Conservation (phyloP, 768 basidiomycete species). For the Suillus clintonianus region DNA sequence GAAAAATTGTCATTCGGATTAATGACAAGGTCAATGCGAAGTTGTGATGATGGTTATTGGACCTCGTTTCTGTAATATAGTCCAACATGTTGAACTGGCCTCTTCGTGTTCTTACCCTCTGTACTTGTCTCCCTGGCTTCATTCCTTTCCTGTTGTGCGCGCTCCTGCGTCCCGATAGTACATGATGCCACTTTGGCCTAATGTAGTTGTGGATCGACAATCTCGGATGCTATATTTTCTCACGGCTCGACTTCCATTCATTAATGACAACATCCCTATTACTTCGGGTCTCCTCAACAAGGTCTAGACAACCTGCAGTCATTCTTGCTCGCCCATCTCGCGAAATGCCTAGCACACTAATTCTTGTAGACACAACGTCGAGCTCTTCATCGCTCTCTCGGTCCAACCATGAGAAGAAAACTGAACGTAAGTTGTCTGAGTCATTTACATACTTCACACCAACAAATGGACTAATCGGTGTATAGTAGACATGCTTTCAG, state of each 20-base stretch:
- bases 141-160: neutral
- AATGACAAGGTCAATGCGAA: slow-evolving; percentile 16
- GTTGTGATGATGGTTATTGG: neutral
- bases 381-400: neutral
- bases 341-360: neutral
- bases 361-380: neutral
- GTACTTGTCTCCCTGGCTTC: neutral
- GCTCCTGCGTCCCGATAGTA: neutral
- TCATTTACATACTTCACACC: neutral
- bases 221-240: neutral
- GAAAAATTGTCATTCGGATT: slow-evolving; percentile 70
- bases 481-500: neutral
- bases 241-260: slow-evolving; percentile 1
- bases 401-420: no score
- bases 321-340: neutral
- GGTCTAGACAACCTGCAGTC: neutral
- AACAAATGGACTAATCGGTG: neutral
- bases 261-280: neutral
- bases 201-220: neutral
- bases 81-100: neutral
- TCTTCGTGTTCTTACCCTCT: neutral
- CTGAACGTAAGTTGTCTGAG: neutral
- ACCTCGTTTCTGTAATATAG: neutral
- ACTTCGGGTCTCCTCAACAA: neutral
- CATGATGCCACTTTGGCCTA: neutral